These are phyloP conservation scores for Phytophthora litchii DNA, from an alignment of 352 stramenopile genomes.

Conservation along the genomic window DNA sequence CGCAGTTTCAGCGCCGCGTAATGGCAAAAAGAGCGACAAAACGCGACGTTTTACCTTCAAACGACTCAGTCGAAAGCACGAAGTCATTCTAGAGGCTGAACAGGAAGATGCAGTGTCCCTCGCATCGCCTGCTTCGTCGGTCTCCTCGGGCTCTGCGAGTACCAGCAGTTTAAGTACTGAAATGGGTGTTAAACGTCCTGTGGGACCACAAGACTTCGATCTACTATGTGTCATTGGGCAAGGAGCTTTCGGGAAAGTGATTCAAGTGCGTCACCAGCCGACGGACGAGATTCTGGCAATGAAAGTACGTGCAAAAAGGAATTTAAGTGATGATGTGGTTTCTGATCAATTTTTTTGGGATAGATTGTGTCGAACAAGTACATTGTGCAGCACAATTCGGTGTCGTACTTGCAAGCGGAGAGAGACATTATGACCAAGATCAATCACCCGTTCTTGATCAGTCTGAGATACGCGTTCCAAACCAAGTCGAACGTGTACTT, in stretches of 20 bases:
- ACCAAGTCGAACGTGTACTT: constrained; percentile 83
- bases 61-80: constrained; percentile 24
- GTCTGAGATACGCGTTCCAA: constrained; percentile 83
- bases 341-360: constrained; percentile 4
- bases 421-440: constrained; percentile 90
- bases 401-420: constrained; percentile 79
- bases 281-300: constrained; percentile 82
- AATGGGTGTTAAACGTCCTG: constrained; percentile 14
- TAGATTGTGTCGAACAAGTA: constrained; percentile 88
- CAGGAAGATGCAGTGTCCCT: constrained; percentile 14
- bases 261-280: constrained; percentile 82
- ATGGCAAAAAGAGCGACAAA: constrained; percentile 15
- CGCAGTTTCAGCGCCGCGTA: background rate
- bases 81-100: constrained; percentile 36
- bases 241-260: constrained; percentile 85
- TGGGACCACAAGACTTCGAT: constrained; percentile 83
- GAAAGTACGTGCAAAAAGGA: constrained; percentile 56
- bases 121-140: constrained; percentile 1
- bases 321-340: background rate
- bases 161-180: constrained; percentile 26
- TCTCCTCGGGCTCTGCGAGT: constrained; percentile 2
- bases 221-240: constrained; percentile 86
- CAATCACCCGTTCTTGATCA: constrained; percentile 85
- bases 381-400: constrained; percentile 85
- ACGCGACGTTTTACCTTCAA: constrained; percentile 40